Evolutionary conservation across 148 eudicot species (phyloP).

Genomic region (Vaccinium corymbosum): DNA sequence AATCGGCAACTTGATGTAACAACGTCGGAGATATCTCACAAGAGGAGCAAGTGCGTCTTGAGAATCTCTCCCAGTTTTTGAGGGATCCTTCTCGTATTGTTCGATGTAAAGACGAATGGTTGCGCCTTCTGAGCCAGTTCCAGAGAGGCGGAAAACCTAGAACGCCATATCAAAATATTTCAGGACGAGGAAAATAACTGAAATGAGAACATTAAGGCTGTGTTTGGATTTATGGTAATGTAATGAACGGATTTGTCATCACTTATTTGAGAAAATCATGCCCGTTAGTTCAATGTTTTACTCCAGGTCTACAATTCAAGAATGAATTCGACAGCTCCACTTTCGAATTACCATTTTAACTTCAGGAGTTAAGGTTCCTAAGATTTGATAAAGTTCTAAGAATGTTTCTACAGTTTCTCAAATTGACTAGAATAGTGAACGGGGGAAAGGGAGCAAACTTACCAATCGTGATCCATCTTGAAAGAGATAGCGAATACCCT

Average conservation of each 20-base stretch:
- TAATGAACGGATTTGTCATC: background rate
- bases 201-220: background rate
- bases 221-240: background rate
- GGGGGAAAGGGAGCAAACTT: constrained; percentile 16
- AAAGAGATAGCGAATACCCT: constrained; percentile 90
- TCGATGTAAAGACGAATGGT: constrained; percentile 93
- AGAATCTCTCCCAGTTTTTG: constrained; percentile 81
- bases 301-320: background rate
- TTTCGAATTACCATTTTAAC: background rate
- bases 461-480: constrained; percentile 95
- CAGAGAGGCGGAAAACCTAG: constrained; percentile 93
- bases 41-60: constrained; percentile 90
- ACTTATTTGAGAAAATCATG: background rate
- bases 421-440: background rate
- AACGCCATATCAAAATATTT: constrained; percentile 6
- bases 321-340: background rate
- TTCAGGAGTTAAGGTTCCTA: background rate
- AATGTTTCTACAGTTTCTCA: background rate
- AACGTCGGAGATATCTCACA: constrained; percentile 35
- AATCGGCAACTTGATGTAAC: background rate
- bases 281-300: background rate
- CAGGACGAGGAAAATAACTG: background rate
- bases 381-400: background rate
- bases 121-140: constrained; percentile 99
- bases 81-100: constrained; percentile 81